These are phyloP conservation scores for Hippophae rhamnoides DNA, from an alignment of 306 rosid genomes.

Conservation along the genomic window DNA sequence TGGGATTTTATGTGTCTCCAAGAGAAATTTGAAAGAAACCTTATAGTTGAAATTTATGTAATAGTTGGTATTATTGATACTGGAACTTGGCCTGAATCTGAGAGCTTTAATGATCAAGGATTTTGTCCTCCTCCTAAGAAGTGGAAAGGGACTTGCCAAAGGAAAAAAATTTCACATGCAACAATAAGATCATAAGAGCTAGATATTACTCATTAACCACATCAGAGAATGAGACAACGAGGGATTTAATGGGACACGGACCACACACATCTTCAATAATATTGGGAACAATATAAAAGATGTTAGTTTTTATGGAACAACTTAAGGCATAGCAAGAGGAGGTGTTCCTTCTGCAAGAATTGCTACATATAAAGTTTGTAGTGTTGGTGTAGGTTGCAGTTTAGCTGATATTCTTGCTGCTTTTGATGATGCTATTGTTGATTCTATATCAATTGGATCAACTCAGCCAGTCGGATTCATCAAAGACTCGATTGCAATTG, in stretches of 20 bases:
- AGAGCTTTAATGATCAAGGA: conserved; percentile 13
- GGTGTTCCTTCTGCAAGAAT: conserved; percentile 20
- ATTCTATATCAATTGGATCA: conserved; percentile 14
- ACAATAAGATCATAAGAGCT: conserved; percentile 14
- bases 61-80: conserved; percentile 16
- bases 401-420: conserved; percentile 10
- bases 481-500: conserved; percentile 12
- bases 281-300: conserved; percentile 8
- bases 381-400: background rate
- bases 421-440: conserved; percentile 38
- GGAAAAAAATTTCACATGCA: conserved; percentile 11
- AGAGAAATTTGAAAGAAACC: background rate
- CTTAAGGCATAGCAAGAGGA: conserved; percentile 19
- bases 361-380: conserved; percentile 15
- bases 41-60: conserved; percentile 3
- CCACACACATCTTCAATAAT: conserved; percentile 20
- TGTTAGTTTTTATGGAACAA: conserved; percentile 14
- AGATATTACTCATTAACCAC: background rate
- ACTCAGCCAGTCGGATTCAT: background rate
- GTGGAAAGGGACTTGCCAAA: conserved; percentile 10
- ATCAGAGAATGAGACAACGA: background rate
- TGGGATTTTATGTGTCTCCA: conserved; percentile 11
- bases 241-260: conserved; percentile 15
- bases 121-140: conserved; percentile 15
- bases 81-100: conserved; percentile 14